A percentile compares a stretch with the other conserved stretches of the same genome.
These are phyloP conservation scores for Amylostereum areolatum DNA, from an alignment of 1,284 basidiomycete species.

Conservation along the genomic window DNA sequence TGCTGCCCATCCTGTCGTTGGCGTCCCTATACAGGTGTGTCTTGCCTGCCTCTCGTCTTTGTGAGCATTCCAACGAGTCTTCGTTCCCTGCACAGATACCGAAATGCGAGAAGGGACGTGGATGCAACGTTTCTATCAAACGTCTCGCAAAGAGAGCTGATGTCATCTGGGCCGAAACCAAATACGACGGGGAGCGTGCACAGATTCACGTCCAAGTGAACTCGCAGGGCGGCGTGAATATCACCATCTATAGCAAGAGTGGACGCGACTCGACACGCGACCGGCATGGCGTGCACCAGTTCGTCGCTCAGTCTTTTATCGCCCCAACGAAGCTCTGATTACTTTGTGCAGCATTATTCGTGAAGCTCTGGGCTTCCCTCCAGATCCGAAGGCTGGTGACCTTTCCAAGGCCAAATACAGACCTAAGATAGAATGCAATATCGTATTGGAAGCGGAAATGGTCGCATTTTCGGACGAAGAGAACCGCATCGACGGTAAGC, in stretches of 20 bases:
- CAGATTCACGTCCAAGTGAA: conserved; percentile 75
- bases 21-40: no score
- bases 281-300: conserved; percentile 63
- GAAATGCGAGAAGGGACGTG: conserved; percentile 69
- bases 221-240: conserved; percentile 31
- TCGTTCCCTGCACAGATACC: conserved; percentile 51
- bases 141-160: conserved; percentile 34
- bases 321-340: no score
- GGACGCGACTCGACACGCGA: conserved; percentile 75
- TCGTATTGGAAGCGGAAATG: conserved; percentile 87
- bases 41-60: no score
- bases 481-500: conserved; percentile 52
- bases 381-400: background rate
- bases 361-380: conserved; percentile 44
- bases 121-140: conserved; percentile 49
- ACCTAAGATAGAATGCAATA: conserved; percentile 31
- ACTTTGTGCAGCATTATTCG: conserved; percentile 39
- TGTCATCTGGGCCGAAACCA: conserved; percentile 77
- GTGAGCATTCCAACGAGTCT: background rate
- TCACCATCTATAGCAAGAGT: conserved; percentile 83
- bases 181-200: conserved; percentile 87
- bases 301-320: conserved; percentile 16
- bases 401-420: conserved; percentile 25
- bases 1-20: no score
- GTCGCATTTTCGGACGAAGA: conserved; percentile 64